Evolutionary conservation across 495 filamentous ascomycete species (phyloP).

Genomic region (Neurospora intermedia): DNA sequence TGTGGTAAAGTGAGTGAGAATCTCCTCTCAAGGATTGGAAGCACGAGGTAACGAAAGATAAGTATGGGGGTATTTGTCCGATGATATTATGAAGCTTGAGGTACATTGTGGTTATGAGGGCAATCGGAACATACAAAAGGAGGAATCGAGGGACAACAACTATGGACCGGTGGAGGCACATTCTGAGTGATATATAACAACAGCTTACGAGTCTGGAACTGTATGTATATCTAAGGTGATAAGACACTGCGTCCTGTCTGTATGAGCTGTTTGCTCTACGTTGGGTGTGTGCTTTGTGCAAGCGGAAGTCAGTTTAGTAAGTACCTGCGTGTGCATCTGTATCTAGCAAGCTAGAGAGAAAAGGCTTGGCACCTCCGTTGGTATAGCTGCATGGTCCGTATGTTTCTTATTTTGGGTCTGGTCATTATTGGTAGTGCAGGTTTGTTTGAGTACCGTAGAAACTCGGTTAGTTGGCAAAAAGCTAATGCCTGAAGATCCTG

Average conservation of each 20-base stretch:
- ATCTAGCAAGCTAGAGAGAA: background rate
- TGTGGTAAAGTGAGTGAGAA: background rate
- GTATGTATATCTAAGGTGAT: background rate
- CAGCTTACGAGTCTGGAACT: background rate
- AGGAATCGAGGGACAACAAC: background rate
- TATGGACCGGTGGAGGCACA: background rate
- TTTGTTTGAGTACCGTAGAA: background rate
- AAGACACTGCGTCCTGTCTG: background rate
- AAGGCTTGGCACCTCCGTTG: background rate
- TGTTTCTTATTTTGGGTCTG: background rate
- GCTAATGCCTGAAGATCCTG: too few relatives aligned
- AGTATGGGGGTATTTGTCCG: background rate
- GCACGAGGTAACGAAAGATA: background rate
- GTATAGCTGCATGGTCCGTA: background rate
- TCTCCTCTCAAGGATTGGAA: background rate
- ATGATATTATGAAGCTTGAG: background rate
- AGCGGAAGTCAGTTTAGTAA: background rate
- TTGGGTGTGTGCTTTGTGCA: background rate
- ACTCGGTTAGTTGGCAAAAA: too few relatives aligned
- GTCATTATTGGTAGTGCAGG: background rate
- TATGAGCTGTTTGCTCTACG: background rate
- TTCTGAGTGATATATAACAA: background rate
- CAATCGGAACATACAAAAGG: background rate
- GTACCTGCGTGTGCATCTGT: background rate
- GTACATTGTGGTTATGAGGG: background rate